These are phyloP conservation scores for Cinnamomum chago DNA, from an alignment of 164 flowering plant species.

Conservation along the genomic window DNA sequence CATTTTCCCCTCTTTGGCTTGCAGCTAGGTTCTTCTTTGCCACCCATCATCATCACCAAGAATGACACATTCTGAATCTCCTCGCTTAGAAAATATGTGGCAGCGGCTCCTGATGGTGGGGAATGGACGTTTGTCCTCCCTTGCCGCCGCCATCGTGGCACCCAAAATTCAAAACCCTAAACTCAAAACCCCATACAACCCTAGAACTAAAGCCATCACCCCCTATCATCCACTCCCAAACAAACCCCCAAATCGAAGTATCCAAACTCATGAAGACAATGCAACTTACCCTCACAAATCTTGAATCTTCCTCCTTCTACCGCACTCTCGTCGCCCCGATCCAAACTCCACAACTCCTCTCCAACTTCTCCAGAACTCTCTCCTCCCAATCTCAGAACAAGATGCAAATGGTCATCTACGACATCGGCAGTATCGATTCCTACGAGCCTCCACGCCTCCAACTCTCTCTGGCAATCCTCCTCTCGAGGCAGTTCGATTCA, in stretches of 20 bases:
- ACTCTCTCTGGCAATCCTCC: conserved; percentile 62
- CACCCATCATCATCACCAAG: too few relatives aligned
- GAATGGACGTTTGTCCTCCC: conserved; percentile 73
- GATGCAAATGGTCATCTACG: conserved; percentile 82
- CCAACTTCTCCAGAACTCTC: conserved; percentile 32
- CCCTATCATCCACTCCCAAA: conserved; percentile 40
- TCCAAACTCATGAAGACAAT: conserved; percentile 51
- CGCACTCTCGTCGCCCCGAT: conserved; percentile 42
- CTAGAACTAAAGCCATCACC: conserved; percentile 40
- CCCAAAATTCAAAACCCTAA: conserved; percentile 20
- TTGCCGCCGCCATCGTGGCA: conserved; percentile 61
- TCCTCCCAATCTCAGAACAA: conserved; percentile 30
- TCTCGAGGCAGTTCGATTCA: conserved; percentile 62
- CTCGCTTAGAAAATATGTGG: background rate
- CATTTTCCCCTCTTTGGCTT: too few relatives aligned
- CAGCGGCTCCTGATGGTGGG: background rate
- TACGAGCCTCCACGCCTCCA: conserved; percentile 67
- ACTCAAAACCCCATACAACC: conserved; percentile 11
- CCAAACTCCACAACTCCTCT: conserved; percentile 25
- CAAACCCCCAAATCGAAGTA: conserved; percentile 37
- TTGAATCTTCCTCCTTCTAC: conserved; percentile 55
- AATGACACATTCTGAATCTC: too few relatives aligned
- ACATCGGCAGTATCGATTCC: conserved; percentile 86
- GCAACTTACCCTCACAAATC: conserved; percentile 36
- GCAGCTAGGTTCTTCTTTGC: too few relatives aligned